These are phyloP conservation scores for Wickerhamiella infanticola DNA, from an alignment of 1,139 yeast species.

Conservation along the genomic window DNA sequence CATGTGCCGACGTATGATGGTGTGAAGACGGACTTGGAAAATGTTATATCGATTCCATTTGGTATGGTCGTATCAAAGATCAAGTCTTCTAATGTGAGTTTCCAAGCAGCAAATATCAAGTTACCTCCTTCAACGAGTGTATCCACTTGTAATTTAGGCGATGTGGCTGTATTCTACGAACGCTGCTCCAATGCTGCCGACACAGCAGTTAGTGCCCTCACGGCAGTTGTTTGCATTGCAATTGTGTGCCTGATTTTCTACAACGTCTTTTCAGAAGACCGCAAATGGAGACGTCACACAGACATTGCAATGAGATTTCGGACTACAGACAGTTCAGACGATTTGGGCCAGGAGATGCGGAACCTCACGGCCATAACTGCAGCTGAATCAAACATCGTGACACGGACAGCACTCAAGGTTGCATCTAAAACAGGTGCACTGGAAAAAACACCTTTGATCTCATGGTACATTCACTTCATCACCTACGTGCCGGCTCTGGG, in stretches of 20 bases:
- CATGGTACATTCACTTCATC: conserved; percentile 24
- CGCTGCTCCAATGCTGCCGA: background rate
- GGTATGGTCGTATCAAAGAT: conserved; percentile 32
- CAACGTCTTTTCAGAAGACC: background rate
- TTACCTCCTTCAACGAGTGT: background rate
- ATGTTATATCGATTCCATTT: conserved; percentile 39
- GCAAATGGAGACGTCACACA: conserved; percentile 4
- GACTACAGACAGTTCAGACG: background rate
- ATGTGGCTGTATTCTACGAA: conserved; percentile 2
- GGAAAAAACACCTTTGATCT: background rate
- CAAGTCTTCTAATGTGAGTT: conserved; percentile 6
- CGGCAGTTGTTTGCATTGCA: background rate
- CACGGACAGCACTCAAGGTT: background rate
- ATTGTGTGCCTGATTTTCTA: background rate
- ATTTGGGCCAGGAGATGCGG: background rate
- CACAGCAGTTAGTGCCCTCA: conserved; percentile 1
- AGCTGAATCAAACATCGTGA: background rate
- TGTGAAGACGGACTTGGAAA: conserved; percentile 36
- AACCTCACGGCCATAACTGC: background rate
- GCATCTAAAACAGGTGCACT: background rate
- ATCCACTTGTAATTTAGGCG: conserved; percentile 6
- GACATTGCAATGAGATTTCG: conserved; percentile 1
- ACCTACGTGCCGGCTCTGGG: conserved; percentile 20
- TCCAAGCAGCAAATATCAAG: background rate
- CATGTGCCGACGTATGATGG: conserved; percentile 44